Conservation (phyloP, 495 filamentous ascomycete species). For the Neurospora terricola region DNA sequence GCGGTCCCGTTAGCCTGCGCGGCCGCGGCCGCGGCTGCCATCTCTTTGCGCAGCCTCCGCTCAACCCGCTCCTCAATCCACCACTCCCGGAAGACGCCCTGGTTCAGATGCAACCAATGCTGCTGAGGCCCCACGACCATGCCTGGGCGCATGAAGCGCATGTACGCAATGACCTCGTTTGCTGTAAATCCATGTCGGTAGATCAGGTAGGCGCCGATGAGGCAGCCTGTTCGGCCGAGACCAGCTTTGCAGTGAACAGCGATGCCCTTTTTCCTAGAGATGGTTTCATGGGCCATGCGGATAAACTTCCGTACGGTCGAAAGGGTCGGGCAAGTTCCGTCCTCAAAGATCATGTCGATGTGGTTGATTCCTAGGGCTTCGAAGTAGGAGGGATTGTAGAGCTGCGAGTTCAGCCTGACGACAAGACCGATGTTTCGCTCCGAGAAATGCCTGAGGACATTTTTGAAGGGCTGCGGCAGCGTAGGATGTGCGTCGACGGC, state of each 20-base stretch:
- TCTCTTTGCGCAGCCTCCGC: slow-evolving; percentile 38
- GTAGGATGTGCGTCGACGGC: slow-evolving; percentile 52
- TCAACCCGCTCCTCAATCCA: slow-evolving; percentile 87
- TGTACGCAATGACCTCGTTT: slow-evolving; percentile 96
- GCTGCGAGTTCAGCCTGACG: slow-evolving; percentile 87
- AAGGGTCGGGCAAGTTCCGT: slow-evolving; percentile 88
- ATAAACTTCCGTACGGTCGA: slow-evolving; percentile 85
- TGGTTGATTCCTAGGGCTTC: slow-evolving; percentile 90
- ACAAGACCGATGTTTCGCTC: slow-evolving; percentile 83
- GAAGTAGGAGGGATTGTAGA: slow-evolving; percentile 93
- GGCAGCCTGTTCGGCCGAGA: slow-evolving; percentile 83
- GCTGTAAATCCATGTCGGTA: slow-evolving; percentile 98
- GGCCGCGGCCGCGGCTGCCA: slow-evolving; percentile 41
- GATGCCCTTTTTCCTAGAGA: slow-evolving; percentile 76
- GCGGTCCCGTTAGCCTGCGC: slow-evolving; percentile 27
- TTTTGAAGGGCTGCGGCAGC: slow-evolving; percentile 81
- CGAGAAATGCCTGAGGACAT: slow-evolving; percentile 81
- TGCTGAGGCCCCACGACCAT: slow-evolving; percentile 99
- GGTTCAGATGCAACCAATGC: slow-evolving; percentile 97
- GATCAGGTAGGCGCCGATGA: slow-evolving; percentile 96
- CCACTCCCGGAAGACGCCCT: slow-evolving; percentile 93
- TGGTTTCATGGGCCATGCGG: slow-evolving; percentile 87
- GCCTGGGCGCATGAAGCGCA: slow-evolving; percentile 98
- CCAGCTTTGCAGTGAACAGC: slow-evolving; percentile 98
- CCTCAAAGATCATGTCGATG: slow-evolving; percentile 98